phyloP scores from a whole-genome alignment of 306 rosid genomes.

The Vigna radiata region DNA sequence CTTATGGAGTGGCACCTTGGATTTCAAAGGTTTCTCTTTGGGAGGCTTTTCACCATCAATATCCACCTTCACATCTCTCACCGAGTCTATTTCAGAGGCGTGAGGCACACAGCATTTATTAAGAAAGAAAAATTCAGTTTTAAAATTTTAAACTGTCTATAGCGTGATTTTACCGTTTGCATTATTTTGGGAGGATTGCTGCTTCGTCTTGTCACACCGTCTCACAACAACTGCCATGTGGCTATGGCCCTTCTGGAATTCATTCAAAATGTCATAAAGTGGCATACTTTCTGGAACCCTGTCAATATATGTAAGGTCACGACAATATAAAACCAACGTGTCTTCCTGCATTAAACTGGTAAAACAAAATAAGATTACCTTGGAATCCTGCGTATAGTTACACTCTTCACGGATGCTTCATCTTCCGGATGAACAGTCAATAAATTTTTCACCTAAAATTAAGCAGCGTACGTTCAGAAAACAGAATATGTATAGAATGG shows the following conservation, averaged over 20 bases:
- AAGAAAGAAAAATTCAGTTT: slow-evolving; percentile 1
- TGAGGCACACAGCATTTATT: slow-evolving; percentile 19
- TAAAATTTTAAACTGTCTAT: slow-evolving; percentile 3
- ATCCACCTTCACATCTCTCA: slow-evolving; percentile 71
- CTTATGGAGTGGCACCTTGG: slow-evolving; percentile 71
- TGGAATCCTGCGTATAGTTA: slow-evolving; percentile 89
- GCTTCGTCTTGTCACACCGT: slow-evolving; percentile 49
- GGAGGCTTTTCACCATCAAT: slow-evolving; percentile 74
- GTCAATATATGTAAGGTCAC: slow-evolving; percentile 33
- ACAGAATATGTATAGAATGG: background rate
- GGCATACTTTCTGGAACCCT: slow-evolving; percentile 94
- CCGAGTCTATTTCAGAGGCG: slow-evolving; percentile 48
- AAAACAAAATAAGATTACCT: slow-evolving; percentile 60
- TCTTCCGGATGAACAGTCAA: slow-evolving; percentile 83
- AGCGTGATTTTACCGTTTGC: slow-evolving; percentile 57
- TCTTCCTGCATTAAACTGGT: slow-evolving; percentile 21
- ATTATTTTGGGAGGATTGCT: slow-evolving; percentile 44
- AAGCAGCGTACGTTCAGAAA: slow-evolving; percentile 37
- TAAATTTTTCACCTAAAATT: slow-evolving; percentile 80
- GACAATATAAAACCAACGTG: slow-evolving; percentile 28
- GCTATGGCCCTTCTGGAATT: slow-evolving; percentile 99
- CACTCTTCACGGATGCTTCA: slow-evolving; percentile 77
- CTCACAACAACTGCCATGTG: slow-evolving; percentile 93
- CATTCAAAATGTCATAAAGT: slow-evolving; percentile 90
- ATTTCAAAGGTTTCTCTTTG: slow-evolving; percentile 64